These are phyloP conservation scores for Cryptosporidium felis DNA, from an alignment of 169 alveolate species.

Conservation along the genomic window DNA sequence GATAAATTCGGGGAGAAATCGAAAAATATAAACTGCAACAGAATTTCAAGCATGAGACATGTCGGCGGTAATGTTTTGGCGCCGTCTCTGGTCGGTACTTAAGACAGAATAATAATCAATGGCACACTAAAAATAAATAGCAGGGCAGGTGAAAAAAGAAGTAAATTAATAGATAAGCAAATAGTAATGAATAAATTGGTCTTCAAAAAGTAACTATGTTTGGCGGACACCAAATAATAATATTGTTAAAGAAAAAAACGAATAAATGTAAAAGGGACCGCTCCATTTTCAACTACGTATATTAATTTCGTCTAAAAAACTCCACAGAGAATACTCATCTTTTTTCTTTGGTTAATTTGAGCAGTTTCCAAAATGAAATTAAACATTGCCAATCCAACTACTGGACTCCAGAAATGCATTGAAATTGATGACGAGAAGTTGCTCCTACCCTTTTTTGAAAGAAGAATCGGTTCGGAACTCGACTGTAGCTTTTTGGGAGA, in stretches of 20 bases:
- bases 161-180: not conserved
- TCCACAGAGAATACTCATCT: not conserved
- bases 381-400: conserved; percentile 94
- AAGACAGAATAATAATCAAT: not conserved
- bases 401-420: conserved; percentile 95
- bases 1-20: too few relatives aligned
- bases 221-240: not conserved
- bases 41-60: not conserved
- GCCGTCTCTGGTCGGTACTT: not conserved
- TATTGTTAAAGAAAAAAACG: not conserved
- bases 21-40: too few relatives aligned
- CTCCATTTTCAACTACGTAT: not conserved
- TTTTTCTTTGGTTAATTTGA: conserved; percentile 25
- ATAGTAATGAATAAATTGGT: not conserved
- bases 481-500: conserved; percentile 98
- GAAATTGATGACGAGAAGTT: conserved; percentile 99
- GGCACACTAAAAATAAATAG: not conserved
- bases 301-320: conserved; percentile 32
- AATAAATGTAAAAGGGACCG: not conserved
- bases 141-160: not conserved
- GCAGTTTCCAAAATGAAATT: conserved; percentile 87
- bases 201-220: not conserved
- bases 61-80: not conserved
- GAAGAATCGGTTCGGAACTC: conserved; percentile 97
- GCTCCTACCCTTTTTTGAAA: conserved; percentile 96